Evolutionary conservation across 768 basidiomycete genomes (phyloP).

Genomic region (Ramaria sp.): DNA sequence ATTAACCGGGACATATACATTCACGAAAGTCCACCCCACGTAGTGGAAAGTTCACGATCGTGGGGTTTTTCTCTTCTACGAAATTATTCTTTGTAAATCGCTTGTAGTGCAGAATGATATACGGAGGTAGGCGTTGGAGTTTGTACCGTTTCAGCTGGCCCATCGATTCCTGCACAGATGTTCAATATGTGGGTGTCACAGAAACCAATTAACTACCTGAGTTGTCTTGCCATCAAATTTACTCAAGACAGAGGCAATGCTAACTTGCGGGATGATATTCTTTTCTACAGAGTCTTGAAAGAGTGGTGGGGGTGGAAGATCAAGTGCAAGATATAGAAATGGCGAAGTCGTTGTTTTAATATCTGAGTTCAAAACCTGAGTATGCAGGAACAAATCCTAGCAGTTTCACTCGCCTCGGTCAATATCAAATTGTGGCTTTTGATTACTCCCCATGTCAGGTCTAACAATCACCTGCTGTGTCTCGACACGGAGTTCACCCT

Average conservation of each 20-base stretch:
- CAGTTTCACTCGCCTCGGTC: conserved; percentile 58
- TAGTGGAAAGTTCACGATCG: conserved; percentile 94
- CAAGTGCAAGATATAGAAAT: conserved; percentile 91
- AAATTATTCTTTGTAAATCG: conserved; percentile 94
- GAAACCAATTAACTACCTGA: conserved; percentile 42
- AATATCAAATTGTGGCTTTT: conserved; percentile 88
- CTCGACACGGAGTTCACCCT: conserved; percentile 87
- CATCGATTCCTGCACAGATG: conserved; percentile 55
- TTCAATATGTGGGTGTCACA: background rate
- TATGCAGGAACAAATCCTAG: background rate
- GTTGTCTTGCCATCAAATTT: conserved; percentile 93
- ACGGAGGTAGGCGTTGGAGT: conserved; percentile 79
- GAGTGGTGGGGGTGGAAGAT: conserved; percentile 93
- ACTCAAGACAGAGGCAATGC: conserved; percentile 75
- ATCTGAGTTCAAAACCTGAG: conserved; percentile 33
- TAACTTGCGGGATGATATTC: conserved; percentile 98
- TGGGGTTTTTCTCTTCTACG: conserved; percentile 98
- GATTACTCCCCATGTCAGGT: conserved; percentile 58
- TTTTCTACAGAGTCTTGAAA: conserved; percentile 96
- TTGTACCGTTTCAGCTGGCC: conserved; percentile 85
- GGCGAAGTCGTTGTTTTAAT: conserved; percentile 79
- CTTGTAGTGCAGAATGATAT: conserved; percentile 91
- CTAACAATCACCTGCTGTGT: conserved; percentile 88
- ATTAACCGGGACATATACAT: conserved; percentile 46
- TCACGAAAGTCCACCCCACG: conserved; percentile 87